A percentile compares a stretch with the other conserved stretches of the same genome.
Evolutionary conservation across 1,284 basidiomycete genomes (phyloP).

Genomic region (Sanghuangporus weigelae): DNA sequence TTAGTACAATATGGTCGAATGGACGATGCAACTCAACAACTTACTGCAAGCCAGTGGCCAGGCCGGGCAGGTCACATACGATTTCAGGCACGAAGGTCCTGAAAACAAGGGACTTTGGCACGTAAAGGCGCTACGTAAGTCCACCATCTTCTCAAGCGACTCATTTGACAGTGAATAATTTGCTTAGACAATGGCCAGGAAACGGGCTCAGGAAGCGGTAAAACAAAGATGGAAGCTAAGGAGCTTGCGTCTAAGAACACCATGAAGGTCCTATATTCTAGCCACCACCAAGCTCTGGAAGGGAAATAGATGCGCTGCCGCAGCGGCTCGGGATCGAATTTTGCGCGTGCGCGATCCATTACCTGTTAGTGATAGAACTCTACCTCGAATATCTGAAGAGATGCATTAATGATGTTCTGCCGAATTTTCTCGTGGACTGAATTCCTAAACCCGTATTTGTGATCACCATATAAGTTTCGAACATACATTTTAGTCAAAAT

Average conservation of each 20-base stretch:
- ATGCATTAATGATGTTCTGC: no score
- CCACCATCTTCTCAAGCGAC: neutral
- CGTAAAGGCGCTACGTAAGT: neutral
- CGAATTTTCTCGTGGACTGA: no score
- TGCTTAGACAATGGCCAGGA: neutral
- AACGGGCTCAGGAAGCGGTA: neutral
- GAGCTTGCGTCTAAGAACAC: constrained; percentile 2
- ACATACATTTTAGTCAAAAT: no score
- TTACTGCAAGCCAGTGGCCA: neutral
- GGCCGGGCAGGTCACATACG: neutral
- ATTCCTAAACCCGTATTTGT: no score
- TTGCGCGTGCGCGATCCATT: neutral
- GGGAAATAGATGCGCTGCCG: neutral
- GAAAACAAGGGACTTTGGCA: constrained; percentile 2
- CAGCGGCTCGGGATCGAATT: neutral
- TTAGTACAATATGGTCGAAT: constrained; percentile 1
- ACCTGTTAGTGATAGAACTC: neutral
- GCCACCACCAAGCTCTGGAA: neutral
- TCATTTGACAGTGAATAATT: neutral
- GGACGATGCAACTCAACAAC: constrained; percentile 11
- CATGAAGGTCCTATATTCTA: neutral
- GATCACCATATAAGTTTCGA: no score
- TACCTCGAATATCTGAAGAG: neutral
- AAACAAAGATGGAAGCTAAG: neutral
- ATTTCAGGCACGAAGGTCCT: neutral